Evolutionary conservation across 2,329 filamentous ascomycete species (phyloP), one percentile per base, ranked within the genome.

Genomic region (Fusarium setosum): DNA sequence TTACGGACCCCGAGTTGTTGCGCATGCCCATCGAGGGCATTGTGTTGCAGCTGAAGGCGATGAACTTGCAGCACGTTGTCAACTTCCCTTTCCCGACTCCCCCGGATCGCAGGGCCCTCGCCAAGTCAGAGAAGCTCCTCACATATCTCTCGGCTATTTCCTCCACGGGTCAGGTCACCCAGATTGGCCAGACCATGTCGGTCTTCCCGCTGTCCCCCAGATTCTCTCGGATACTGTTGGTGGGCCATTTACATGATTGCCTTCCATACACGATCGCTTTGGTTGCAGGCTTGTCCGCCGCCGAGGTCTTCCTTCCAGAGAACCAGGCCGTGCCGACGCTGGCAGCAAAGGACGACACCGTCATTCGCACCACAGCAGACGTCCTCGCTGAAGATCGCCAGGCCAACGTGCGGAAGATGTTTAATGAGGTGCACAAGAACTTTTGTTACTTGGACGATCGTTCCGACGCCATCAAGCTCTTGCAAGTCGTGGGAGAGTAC

Each of bases 81-180:
- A 96, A 96, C 77, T 99, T 99, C 75, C 96, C 96, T 1, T 99
- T 98, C 75, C 96, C 96, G 5, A 98, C 95, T 13, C 90, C 94
- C 0, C 96, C 96, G 2, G 90, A 94, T 70, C 86, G 89, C 13
- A 83, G 89, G 52, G 92, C 89, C 64, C 83, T 99, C 18, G 86
- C 88, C 47, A 93, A 91, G 73, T 94, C 96, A 1, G 96, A 99
- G 79, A 93, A 91, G 73, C 84, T 97, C 8, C 83, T 99, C 9
- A 90, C 87, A 44, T 96, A 97, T 74, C 85, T 99, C 4, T 93
- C 93, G 1, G 96, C 95, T 1, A 83, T 98, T 29, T 88, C 89
- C 11, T 70, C 85, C 0, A 84, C 86, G 10, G 93, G 93, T 1
- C 87, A 91, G 70, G 90, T 97, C 17, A 97, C 95, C 0, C 85